Evolutionary conservation across 176 grass and related monocot genomes (phyloP).

Genomic region (Puya raimondii): DNA sequence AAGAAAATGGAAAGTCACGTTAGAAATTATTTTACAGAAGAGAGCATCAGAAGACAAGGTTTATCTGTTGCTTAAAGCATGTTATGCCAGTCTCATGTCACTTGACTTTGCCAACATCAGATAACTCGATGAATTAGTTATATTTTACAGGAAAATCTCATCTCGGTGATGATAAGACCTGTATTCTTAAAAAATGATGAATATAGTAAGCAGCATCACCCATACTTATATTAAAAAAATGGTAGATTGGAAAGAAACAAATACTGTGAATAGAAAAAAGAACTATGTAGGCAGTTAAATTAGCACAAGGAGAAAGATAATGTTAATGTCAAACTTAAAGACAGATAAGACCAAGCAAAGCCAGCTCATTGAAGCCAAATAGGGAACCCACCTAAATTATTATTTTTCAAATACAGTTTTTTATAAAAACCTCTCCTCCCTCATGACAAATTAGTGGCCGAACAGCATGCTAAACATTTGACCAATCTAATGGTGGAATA

Average conservation of each 20-base stretch:
- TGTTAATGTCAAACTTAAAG: neutral
- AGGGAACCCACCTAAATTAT: neutral
- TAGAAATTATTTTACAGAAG: too few relatives aligned
- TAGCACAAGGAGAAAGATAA: neutral
- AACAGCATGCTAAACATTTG: neutral
- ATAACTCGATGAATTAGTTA: neutral
- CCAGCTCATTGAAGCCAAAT: neutral
- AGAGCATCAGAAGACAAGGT: too few relatives aligned
- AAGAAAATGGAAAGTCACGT: too few relatives aligned
- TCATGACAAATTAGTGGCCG: neutral
- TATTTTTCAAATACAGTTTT: neutral
- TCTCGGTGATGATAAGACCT: neutral
- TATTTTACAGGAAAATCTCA: neutral
- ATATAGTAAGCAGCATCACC: too few relatives aligned
- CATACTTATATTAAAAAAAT: too few relatives aligned
- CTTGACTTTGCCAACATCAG: neutral
- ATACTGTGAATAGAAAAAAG: neutral
- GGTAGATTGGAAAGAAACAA: too few relatives aligned
- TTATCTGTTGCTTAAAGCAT: too few relatives aligned
- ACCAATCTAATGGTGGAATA: neutral
- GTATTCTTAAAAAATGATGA: neutral
- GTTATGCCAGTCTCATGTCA: too few relatives aligned
- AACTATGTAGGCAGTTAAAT: neutral
- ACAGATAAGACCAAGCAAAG: constrained; percentile 1
- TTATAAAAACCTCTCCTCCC: neutral